Conservation (phyloP, 441 rosid genomes). For the Eruca vesicaria region DNA sequence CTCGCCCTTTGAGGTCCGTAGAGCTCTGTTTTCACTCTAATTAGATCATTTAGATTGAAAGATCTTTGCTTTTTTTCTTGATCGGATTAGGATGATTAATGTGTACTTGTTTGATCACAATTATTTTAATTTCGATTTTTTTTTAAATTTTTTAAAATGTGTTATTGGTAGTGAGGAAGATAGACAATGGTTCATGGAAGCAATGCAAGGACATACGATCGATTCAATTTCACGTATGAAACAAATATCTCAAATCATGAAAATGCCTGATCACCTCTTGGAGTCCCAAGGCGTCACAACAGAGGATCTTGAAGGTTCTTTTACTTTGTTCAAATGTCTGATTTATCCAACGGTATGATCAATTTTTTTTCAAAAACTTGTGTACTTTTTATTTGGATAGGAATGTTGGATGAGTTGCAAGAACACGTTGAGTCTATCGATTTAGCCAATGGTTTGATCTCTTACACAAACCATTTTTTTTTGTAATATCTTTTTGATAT, state of each 20-base stretch:
- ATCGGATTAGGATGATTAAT: background rate
- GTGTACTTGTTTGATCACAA: background rate
- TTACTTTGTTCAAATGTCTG: background rate
- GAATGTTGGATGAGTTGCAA: conserved; percentile 87
- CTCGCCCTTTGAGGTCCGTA: conserved; percentile 57
- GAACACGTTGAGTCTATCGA: conserved; percentile 93
- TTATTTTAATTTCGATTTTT: background rate
- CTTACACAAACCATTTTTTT: background rate
- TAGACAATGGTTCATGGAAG: conserved; percentile 91
- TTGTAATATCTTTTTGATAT: background rate
- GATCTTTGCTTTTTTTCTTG: background rate
- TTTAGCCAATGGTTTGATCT: conserved; percentile 73
- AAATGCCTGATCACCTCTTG: conserved; percentile 67
- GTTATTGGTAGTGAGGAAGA: conserved; percentile 66
- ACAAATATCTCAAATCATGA: conserved; percentile 82
- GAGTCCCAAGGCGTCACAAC: conserved; percentile 86
- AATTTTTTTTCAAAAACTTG: background rate
- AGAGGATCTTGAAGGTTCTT: conserved; percentile 75
- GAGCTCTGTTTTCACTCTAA: background rate
- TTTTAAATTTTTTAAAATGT: background rate
- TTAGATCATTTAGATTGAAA: background rate
- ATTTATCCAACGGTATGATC: background rate
- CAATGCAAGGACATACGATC: conserved; percentile 75
- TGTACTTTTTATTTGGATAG: conserved; percentile 40
- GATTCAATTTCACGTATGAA: conserved; percentile 87